Base-by-base conservation (phyloP, 2,329 filamentous ascomycete species). In the Microsporum audouinii region DNA sequence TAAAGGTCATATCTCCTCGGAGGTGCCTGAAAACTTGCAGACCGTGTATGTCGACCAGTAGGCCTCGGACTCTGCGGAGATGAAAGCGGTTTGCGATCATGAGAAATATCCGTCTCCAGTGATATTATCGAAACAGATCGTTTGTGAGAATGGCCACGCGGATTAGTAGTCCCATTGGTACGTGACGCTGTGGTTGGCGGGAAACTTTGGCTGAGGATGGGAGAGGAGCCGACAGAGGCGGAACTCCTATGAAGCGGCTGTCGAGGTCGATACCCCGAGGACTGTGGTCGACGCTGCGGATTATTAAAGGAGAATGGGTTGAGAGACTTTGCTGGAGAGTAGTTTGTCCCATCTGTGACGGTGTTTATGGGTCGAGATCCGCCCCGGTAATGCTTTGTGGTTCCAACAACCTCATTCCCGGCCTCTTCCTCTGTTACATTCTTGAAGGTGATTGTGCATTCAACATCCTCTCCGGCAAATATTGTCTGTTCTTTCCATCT, bases 381-480 rank as follows among this genome's bases (percentile, higher is more conserved):
- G 63, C 71, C 73, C 62, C 74, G 68, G 62, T 74, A 71, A 64
- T 75, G 72, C 53, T 61, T 65, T 62, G 71, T 70, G 38, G 66
- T 61, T 55, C 65, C 66, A 65, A 66, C 67, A 65, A 63, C 66
- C 57, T 71, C 61, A 34, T 75, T 70, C 51, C 69, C 68, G 60
- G 65, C 66, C 63, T 67, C 70, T 43, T 76, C 77, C 57, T 82
- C 73, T 34, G 82, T 78, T 57, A 91, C 82, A 73, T 99, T 99
- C 76, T 88, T 92, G 78, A 99, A 99, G 58, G 89, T 96, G 73
- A 99, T 95, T 67, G 87, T 91, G 76, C 94, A 97, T 77, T 91
- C 89, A 71, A 97, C 84, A 71, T 96, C 88, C 79, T 99, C 94
- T 75, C 94, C 94, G 61, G 94, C 89, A 77, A 97, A 99, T 69